These are phyloP conservation scores for Nicotiana tomentosiformis DNA, from an alignment of 257 asterid genomes.

Conservation along the genomic window DNA sequence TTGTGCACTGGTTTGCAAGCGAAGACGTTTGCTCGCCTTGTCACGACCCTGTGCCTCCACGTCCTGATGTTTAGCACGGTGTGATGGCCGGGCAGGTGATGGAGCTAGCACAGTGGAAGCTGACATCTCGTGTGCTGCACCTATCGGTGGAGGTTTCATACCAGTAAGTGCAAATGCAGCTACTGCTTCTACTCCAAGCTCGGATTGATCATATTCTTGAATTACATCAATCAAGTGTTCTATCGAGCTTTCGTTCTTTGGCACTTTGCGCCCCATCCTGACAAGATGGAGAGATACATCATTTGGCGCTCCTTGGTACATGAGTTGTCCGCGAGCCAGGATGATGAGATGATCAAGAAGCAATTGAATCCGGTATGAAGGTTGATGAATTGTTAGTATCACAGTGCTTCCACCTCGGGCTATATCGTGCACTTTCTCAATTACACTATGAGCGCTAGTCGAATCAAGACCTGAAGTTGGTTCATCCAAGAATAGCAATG, in stretches of 20 bases:
- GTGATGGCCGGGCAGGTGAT: constrained; percentile 16
- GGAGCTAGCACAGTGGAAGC: constrained; percentile 22
- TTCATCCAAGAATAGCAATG: constrained; percentile 70
- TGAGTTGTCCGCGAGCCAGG: constrained; percentile 80
- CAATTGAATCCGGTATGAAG: constrained; percentile 64
- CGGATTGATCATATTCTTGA: constrained; percentile 76
- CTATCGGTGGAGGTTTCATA: constrained; percentile 54
- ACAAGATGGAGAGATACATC: constrained; percentile 59
- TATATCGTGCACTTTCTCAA: constrained; percentile 72
- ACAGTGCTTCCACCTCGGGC: constrained; percentile 77
- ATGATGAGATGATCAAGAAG: constrained; percentile 71
- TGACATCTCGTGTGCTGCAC: constrained; percentile 23
- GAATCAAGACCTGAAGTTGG: constrained; percentile 90
- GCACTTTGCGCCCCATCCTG: constrained; percentile 52
- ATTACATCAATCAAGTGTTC: constrained; percentile 72
- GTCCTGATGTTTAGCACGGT: constrained; percentile 4
- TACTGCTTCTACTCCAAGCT: constrained; percentile 55
- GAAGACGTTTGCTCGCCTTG: constrained; percentile 27
- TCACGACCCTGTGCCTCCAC: constrained; percentile 11
- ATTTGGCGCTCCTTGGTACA: constrained; percentile 78
- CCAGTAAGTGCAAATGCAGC: constrained; percentile 74
- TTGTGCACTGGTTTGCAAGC: constrained; percentile 18
- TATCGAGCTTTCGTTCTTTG: constrained; percentile 63
- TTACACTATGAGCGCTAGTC: constrained; percentile 80
- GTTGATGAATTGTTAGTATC: constrained; percentile 82